Percentiles rank a stretch among this genome's conserved stretches.
phyloP scores from a whole-genome alignment of 768 basidiomycete species.

The Trametes gibbosa region DNA sequence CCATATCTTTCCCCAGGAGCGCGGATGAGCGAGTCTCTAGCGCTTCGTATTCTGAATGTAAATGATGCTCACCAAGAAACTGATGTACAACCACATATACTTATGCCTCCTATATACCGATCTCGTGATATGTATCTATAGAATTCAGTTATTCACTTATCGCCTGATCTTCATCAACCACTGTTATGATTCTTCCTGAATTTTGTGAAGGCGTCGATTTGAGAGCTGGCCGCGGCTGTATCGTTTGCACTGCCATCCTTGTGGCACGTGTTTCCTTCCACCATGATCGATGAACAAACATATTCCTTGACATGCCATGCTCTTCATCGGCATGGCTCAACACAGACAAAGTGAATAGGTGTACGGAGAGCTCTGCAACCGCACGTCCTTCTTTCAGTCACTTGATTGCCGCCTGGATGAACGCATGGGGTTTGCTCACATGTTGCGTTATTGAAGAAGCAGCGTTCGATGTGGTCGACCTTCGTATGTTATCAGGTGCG shows the following conservation, averaged over 20 bases:
- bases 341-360: background rate
- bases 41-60: background rate
- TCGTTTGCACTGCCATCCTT: too few species aligned
- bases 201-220: too few species aligned
- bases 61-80: background rate
- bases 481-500: conserved; percentile 11
- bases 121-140: too few species aligned
- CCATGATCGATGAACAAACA: background rate
- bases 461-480: background rate
- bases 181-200: too few species aligned
- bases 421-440: conserved; percentile 17
- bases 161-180: too few species aligned
- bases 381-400: background rate
- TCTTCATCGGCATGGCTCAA: too few species aligned
- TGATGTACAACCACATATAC: background rate
- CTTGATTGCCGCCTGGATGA: conserved; percentile 15
- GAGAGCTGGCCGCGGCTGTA: too few species aligned
- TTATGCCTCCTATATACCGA: background rate
- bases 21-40: too few species aligned
- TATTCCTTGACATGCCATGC: too few species aligned
- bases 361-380: background rate
- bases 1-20: background rate
- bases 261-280: background rate
- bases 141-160: too few species aligned
- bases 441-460: conserved; percentile 6